Evolutionary conservation across 306 rosid genomes (phyloP).

Genomic region (Cyamopsis tetragonoloba): DNA sequence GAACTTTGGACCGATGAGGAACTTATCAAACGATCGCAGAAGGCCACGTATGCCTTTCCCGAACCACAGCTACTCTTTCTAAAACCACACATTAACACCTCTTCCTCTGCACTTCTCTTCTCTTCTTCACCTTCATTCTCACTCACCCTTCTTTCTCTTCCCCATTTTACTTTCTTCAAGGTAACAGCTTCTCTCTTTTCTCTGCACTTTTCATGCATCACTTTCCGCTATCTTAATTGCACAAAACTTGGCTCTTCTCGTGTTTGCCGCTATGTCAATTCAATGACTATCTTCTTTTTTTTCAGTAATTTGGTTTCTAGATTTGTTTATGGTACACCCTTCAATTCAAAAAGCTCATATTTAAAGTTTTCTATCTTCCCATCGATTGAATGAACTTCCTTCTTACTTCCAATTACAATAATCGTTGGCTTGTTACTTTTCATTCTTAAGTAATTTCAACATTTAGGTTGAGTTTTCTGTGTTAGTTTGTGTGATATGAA

Average conservation of each 20-base stretch:
- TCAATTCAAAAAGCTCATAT: neutral
- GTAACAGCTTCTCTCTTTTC: constrained; percentile 25
- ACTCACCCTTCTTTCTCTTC: neutral
- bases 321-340: constrained; percentile 4
- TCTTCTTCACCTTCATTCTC: neutral
- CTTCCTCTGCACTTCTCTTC: constrained; percentile 13
- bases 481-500: neutral
- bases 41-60: constrained; percentile 54
- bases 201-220: too few species aligned
- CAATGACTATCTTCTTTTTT: neutral
- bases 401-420: neutral
- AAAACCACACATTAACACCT: constrained; percentile 15
- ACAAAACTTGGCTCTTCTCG: too few species aligned
- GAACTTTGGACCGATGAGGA: neutral
- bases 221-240: neutral
- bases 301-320: neutral
- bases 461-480: neutral
- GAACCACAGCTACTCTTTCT: constrained; percentile 61
- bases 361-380: neutral
- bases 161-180: constrained; percentile 24
- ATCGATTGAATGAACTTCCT: neutral
- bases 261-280: too few species aligned
- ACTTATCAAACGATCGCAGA: constrained; percentile 25
- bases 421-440: neutral
- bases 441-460: neutral